These are phyloP conservation scores for Cnidoscolus chayamansa DNA, from an alignment of 441 rosid species.

Conservation along the genomic window DNA sequence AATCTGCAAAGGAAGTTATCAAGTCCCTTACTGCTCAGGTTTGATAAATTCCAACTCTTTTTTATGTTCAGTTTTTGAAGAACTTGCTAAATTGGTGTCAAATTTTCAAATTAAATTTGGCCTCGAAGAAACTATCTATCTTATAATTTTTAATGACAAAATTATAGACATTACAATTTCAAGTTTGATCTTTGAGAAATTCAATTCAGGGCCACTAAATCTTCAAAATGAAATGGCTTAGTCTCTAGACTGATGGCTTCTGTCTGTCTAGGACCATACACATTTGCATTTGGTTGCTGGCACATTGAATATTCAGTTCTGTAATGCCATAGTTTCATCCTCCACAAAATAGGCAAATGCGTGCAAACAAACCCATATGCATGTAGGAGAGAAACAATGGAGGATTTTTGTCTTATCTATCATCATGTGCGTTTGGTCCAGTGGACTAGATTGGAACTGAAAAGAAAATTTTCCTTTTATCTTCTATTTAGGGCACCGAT, in stretches of 20 bases:
- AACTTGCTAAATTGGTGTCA: not conserved
- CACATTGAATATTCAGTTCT: not conserved
- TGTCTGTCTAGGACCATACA: not conserved
- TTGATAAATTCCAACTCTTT: conserved; percentile 14
- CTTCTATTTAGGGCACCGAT: too few relatives aligned
- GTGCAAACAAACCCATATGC: not conserved
- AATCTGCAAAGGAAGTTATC: conserved; percentile 61
- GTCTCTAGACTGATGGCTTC: conserved; percentile 9
- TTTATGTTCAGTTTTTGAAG: conserved; percentile 1
- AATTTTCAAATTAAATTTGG: not conserved
- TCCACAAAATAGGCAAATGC: not conserved
- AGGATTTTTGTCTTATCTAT: not conserved
- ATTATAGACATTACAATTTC: not conserved
- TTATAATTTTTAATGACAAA: not conserved
- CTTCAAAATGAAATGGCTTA: conserved; percentile 1
- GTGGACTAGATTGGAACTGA: too few relatives aligned
- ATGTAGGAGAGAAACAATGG: not conserved
- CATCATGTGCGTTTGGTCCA: not conserved
- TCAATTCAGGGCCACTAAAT: not conserved
- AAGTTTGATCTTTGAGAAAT: conserved; percentile 1
- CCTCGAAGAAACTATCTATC: not conserved
- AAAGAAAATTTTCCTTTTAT: too few relatives aligned
- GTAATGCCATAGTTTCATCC: not conserved
- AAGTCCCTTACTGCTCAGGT: conserved; percentile 65
- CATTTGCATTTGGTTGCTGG: not conserved